These are phyloP conservation scores for Hemerocallis citrina DNA, from an alignment of 106 monocot species.

Conservation along the genomic window DNA sequence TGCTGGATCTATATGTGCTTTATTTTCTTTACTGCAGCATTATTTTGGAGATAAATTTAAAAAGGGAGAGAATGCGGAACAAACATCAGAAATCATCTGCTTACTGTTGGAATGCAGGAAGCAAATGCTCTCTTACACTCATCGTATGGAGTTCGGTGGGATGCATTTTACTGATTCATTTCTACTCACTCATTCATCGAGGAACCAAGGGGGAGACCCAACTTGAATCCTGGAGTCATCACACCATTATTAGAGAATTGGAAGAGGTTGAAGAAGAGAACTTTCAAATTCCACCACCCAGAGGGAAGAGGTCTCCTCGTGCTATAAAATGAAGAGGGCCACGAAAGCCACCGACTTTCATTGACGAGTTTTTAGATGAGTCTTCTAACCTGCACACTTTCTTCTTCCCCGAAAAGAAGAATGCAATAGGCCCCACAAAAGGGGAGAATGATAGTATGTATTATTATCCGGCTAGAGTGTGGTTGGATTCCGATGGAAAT, in stretches of 20 bases:
- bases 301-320: slow-evolving; percentile 48
- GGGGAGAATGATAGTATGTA: slow-evolving; percentile 52
- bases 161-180: slow-evolving; percentile 44
- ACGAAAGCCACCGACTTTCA: slow-evolving; percentile 34
- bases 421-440: slow-evolving; percentile 37
- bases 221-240: slow-evolving; percentile 14
- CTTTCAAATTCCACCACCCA: slow-evolving; percentile 53
- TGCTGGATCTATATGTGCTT: slow-evolving; percentile 19
- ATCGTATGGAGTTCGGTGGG: slow-evolving; percentile 54
- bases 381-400: slow-evolving; percentile 59
- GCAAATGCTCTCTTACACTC: slow-evolving; percentile 38
- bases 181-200: slow-evolving; percentile 27
- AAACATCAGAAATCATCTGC: slow-evolving; percentile 75
- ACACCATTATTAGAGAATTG: slow-evolving; percentile 29
- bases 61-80: slow-evolving; percentile 49
- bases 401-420: slow-evolving; percentile 70
- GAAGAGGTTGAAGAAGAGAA: slow-evolving; percentile 72
- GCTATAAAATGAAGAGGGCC: slow-evolving; percentile 62
- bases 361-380: slow-evolving; percentile 82
- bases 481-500: slow-evolving; percentile 86
- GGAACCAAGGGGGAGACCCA: slow-evolving; percentile 5
- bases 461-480: slow-evolving; percentile 63
- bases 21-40: slow-evolving; percentile 19
- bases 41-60: slow-evolving; percentile 39
- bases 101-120: slow-evolving; percentile 69